Conservation (phyloP, 169 alveolate genomes). For the Perkinsus olseni region DNA sequence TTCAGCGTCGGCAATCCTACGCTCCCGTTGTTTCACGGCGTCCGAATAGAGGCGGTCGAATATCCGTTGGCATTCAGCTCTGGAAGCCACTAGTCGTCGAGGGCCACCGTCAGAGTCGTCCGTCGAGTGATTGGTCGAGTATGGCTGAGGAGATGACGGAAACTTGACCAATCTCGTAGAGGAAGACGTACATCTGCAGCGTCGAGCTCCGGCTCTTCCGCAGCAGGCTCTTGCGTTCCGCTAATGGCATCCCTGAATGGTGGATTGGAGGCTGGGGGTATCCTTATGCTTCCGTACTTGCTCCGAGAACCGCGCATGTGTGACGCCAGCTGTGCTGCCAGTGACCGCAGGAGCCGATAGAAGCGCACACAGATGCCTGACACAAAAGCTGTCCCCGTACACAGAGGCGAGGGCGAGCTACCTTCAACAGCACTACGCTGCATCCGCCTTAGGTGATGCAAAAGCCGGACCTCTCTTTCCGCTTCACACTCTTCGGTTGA, state of each 20-base stretch:
- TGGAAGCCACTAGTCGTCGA: neutral
- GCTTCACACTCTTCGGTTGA: neutral
- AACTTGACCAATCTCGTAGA: too few relatives aligned
- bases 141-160: neutral
- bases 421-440: neutral
- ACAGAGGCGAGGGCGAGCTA: neutral
- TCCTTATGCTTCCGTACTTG: neutral
- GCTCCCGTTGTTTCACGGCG: neutral
- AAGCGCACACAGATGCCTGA: neutral
- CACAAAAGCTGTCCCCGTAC: neutral
- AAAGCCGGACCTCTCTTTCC: neutral
- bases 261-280: too few relatives aligned
- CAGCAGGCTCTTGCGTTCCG: too few relatives aligned
- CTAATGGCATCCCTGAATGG: too few relatives aligned
- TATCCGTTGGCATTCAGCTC: neutral
- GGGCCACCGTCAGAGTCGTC: neutral
- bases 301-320: neutral
- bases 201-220: too few relatives aligned
- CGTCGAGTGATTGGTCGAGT: neutral
- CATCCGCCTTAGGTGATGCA: neutral
- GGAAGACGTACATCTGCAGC: too few relatives aligned
- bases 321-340: neutral
- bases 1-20: neutral
- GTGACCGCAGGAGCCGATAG: neutral
- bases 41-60: neutral